These are phyloP conservation scores for Thalassiosira delicatula DNA, from an alignment of 352 stramenopile species.

Conservation along the genomic window DNA sequence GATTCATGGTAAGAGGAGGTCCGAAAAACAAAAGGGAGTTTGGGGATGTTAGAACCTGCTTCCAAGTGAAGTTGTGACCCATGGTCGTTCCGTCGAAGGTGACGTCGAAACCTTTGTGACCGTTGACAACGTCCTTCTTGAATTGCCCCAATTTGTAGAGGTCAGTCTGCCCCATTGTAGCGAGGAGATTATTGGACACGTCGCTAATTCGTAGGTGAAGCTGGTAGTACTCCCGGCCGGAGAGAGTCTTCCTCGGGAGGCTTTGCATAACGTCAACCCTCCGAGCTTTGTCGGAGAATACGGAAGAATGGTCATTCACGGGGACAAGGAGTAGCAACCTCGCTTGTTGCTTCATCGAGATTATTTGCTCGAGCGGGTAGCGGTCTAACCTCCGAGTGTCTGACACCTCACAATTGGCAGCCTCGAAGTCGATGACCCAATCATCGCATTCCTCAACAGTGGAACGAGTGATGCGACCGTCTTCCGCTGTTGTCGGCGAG, in stretches of 20 bases:
- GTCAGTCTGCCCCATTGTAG: not conserved
- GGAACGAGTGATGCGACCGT: not conserved
- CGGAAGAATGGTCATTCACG: not conserved
- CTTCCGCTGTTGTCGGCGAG: not conserved
- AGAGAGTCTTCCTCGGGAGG: not conserved
- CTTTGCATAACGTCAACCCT: not conserved
- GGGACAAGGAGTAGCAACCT: not conserved
- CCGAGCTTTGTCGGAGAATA: not conserved
- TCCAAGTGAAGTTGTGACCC: not conserved
- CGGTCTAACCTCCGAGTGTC: not conserved
- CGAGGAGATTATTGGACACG: not conserved
- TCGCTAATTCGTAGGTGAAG: not conserved
- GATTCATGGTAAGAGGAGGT: not conserved
- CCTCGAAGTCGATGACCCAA: not conserved
- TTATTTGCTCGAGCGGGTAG: not conserved
- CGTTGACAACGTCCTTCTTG: not conserved
- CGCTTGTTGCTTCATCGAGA: not conserved
- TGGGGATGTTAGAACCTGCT: not conserved
- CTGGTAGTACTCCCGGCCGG: slow-evolving; percentile 1
- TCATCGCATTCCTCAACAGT: not conserved
- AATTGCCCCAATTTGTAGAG: not conserved
- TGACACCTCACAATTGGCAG: not conserved
- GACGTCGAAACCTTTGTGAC: not conserved
- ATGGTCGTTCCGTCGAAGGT: not conserved
- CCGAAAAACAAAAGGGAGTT: slow-evolving; percentile 5